Conservation (phyloP, 1,284 basidiomycete genomes). For the Apiotrichum sp. region DNA sequence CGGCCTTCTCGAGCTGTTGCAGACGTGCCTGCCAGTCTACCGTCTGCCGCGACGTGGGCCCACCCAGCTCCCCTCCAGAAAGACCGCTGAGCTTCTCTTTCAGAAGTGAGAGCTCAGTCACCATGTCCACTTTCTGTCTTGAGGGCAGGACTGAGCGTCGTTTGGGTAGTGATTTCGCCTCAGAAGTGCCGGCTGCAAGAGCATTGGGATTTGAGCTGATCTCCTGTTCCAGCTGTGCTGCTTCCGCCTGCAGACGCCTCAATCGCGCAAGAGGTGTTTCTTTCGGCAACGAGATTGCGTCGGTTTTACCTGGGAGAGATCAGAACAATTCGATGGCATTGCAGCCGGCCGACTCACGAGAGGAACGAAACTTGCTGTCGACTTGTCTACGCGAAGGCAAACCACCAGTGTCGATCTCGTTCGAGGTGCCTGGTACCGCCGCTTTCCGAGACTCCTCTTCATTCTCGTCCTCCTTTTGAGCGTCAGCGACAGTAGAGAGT, state of each 20-base stretch:
- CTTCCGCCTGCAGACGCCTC: conserved; percentile 47
- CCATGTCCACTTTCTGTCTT: conserved; percentile 28
- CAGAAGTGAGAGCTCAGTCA: conserved; percentile 30
- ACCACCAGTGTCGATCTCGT: conserved; percentile 4
- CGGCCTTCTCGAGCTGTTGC: background rate
- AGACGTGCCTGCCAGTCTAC: conserved; percentile 3
- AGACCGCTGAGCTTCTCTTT: conserved; percentile 23
- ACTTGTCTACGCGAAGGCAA: conserved; percentile 10
- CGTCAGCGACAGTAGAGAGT: background rate
- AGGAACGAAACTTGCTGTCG: background rate
- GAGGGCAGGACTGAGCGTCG: conserved; percentile 23
- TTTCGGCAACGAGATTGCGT: background rate
- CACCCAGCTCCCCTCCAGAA: background rate
- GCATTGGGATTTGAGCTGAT: conserved; percentile 17
- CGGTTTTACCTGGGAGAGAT: too few relatives aligned
- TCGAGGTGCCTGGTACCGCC: background rate
- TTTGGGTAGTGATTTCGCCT: background rate
- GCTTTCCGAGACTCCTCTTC: conserved; percentile 5
- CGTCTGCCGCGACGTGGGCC: background rate
- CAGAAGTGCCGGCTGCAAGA: background rate
- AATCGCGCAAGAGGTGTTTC: conserved; percentile 35
- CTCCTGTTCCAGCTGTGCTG: conserved; percentile 49
- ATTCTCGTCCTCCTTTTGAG: conserved; percentile 10
- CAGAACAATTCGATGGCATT: too few relatives aligned
- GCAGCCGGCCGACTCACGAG: background rate